Evolutionary conservation across 1,139 yeast species (phyloP).

Genomic region (Nakaseomyces bracarensis): DNA sequence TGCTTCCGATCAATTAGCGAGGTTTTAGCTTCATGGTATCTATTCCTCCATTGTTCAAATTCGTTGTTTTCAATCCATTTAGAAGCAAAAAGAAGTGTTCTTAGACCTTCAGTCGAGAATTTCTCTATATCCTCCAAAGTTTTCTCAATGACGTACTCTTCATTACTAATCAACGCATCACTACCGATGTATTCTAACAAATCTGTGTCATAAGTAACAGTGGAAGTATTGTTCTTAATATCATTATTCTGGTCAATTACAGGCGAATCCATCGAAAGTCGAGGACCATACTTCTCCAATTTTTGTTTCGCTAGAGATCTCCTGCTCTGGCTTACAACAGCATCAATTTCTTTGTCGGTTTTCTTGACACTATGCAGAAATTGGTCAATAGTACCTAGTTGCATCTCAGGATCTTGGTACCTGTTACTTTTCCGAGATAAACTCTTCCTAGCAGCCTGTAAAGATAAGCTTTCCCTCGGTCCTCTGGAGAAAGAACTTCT

Average conservation of each 20-base stretch:
- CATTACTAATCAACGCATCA: slow-evolving; percentile 60
- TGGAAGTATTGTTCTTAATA: neutral
- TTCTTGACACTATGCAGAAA: slow-evolving; percentile 41
- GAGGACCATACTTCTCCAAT: slow-evolving; percentile 42
- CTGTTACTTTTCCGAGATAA: slow-evolving; percentile 19
- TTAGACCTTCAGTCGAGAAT: slow-evolving; percentile 86
- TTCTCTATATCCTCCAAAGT: slow-evolving; percentile 88
- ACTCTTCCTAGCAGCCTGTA: slow-evolving; percentile 28
- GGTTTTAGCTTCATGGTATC: slow-evolving; percentile 70
- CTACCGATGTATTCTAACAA: slow-evolving; percentile 40
- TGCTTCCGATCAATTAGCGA: slow-evolving; percentile 59
- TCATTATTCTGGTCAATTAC: slow-evolving; percentile 13
- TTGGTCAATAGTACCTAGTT: slow-evolving; percentile 47
- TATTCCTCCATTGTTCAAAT: slow-evolving; percentile 57
- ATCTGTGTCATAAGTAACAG: slow-evolving; percentile 7
- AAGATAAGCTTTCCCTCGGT: slow-evolving; percentile 35
- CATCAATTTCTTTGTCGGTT: slow-evolving; percentile 50
- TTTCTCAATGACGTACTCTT: slow-evolving; percentile 68
- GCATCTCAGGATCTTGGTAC: slow-evolving; percentile 31
- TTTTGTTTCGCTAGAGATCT: slow-evolving; percentile 60
- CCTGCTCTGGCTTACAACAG: slow-evolving; percentile 51
- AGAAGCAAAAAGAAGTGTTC: slow-evolving; percentile 80
- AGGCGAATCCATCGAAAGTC: slow-evolving; percentile 17
- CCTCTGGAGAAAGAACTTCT: slow-evolving; percentile 15
- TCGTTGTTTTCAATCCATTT: slow-evolving; percentile 56